Conservation (phyloP, 2,329 filamentous ascomycete species). For the Paecilomyces sp. region DNA sequence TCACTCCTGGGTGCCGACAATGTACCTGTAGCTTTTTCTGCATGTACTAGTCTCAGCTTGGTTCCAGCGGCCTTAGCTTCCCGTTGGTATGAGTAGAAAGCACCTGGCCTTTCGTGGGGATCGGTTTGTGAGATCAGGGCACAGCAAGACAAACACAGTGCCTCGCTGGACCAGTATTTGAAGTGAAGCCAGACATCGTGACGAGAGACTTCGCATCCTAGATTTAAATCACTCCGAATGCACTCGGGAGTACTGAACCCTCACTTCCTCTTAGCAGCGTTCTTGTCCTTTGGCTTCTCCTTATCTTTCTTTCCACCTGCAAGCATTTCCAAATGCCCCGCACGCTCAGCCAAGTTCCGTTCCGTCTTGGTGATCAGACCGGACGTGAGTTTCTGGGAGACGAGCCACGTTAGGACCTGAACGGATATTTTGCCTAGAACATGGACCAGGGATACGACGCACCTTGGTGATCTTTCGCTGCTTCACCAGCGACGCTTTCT, state of each 20-base stretch:
- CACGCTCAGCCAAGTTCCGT: conserved; percentile 56
- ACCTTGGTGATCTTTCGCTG: conserved; percentile 59
- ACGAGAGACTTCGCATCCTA: neutral
- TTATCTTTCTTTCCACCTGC: conserved; percentile 58
- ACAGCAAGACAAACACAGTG: no score
- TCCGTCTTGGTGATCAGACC: conserved; percentile 62
- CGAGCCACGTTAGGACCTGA: neutral
- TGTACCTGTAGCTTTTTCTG: no score
- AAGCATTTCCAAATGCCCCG: conserved; percentile 63
- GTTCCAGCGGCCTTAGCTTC: no score
- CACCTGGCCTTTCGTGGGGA: no score
- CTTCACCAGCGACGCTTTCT: conserved; percentile 54
- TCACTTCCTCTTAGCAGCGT: conserved; percentile 27
- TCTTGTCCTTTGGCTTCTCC: conserved; percentile 30
- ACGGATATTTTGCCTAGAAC: neutral
- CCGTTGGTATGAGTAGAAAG: no score
- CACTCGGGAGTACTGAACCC: conserved; percentile 17
- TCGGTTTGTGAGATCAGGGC: no score
- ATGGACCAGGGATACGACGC: conserved; percentile 1
- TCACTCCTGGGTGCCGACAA: no score
- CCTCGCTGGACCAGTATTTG: no score
- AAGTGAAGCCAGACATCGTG: neutral
- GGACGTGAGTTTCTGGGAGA: conserved; percentile 50
- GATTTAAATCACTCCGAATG: neutral
- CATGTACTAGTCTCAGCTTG: no score